These are phyloP conservation scores for Colletotrichum lini DNA, from an alignment of 2,329 filamentous ascomycete species.

Conservation along the genomic window DNA sequence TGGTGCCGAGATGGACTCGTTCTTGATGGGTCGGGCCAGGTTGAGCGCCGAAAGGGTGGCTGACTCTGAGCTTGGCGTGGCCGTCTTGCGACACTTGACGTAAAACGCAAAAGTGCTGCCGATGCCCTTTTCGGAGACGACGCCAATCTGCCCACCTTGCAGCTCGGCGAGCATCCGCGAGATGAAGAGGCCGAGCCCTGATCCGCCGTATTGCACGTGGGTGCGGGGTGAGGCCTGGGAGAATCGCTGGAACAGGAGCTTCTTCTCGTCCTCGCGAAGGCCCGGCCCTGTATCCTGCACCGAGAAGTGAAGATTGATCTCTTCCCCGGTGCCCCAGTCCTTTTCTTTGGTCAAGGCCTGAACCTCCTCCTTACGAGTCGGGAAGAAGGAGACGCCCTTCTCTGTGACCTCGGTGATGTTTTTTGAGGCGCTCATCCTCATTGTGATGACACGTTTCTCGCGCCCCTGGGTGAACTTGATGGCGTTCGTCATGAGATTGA, in stretches of 20 bases:
- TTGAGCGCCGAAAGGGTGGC: conserved; percentile 55
- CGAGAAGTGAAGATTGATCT: conserved; percentile 80
- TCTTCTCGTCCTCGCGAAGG: conserved; percentile 74
- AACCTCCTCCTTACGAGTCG: conserved; percentile 58
- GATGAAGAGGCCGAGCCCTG: conserved; percentile 81
- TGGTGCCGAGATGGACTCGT: conserved; percentile 41
- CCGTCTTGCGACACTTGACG: conserved; percentile 75
- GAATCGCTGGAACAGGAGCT: conserved; percentile 77
- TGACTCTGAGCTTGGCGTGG: conserved; percentile 54
- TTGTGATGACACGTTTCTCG: conserved; percentile 70
- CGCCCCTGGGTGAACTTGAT: conserved; percentile 77
- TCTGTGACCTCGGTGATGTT: conserved; percentile 60
- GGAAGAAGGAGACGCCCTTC: conserved; percentile 63
- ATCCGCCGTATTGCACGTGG: conserved; percentile 81
- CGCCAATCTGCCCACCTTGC: conserved; percentile 84
- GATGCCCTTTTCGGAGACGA: conserved; percentile 75
- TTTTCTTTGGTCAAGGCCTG: conserved; percentile 64
- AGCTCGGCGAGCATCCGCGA: conserved; percentile 82
- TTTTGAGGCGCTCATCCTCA: conserved; percentile 75
- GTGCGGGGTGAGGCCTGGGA: conserved; percentile 78
- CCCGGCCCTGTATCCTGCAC: conserved; percentile 81
- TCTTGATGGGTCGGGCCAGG: conserved; percentile 46
- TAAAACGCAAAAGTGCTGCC: conserved; percentile 86
- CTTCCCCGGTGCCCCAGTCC: conserved; percentile 81
- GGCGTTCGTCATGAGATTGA: conserved; percentile 80